Evolutionary conservation across 2,329 filamentous ascomycete genomes (phyloP).

Genomic region (Arthrobotrys sinensis): DNA sequence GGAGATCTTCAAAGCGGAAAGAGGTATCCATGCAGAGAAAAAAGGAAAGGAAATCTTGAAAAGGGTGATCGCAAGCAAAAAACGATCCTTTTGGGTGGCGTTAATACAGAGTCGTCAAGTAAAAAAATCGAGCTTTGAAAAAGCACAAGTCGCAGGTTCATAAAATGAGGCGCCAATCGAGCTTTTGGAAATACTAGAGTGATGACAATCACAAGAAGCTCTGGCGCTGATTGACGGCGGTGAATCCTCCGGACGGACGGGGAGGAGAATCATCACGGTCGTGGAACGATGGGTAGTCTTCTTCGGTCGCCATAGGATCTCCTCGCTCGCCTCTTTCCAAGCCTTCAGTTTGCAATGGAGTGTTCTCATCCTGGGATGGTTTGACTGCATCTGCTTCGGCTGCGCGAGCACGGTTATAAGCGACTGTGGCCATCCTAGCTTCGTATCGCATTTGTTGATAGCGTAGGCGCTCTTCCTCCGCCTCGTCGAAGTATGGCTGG

Average conservation of each 20-base stretch:
- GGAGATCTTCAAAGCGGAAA: slow-evolving; percentile 18
- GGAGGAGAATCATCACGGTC: slow-evolving; percentile 57
- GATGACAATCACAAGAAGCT: slow-evolving; percentile 42
- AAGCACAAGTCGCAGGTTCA: not conserved
- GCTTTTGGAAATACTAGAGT: not conserved
- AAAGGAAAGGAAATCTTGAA: slow-evolving; percentile 21
- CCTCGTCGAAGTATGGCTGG: slow-evolving; percentile 65
- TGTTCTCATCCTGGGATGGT: slow-evolving; percentile 30
- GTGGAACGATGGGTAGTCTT: slow-evolving; percentile 54
- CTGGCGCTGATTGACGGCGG: slow-evolving; percentile 63
- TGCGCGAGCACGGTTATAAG: slow-evolving; percentile 61
- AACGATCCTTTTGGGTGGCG: slow-evolving; percentile 16
- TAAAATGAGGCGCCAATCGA: slow-evolving; percentile 7
- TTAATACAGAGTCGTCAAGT: not conserved
- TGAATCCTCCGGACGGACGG: slow-evolving; percentile 62
- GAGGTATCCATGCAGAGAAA: slow-evolving; percentile 41
- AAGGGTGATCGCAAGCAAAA: not conserved
- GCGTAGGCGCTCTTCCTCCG: slow-evolving; percentile 63
- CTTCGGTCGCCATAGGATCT: slow-evolving; percentile 59
- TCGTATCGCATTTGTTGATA: slow-evolving; percentile 64
- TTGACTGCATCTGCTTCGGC: slow-evolving; percentile 51
- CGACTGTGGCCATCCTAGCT: slow-evolving; percentile 60
- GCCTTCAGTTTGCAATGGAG: slow-evolving; percentile 55
- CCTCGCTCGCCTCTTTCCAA: slow-evolving; percentile 48
- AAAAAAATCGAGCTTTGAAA: not conserved